phyloP scores from a whole-genome alignment of 805 yeast species.

The Zygosaccharomyces gambellarensis region DNA sequence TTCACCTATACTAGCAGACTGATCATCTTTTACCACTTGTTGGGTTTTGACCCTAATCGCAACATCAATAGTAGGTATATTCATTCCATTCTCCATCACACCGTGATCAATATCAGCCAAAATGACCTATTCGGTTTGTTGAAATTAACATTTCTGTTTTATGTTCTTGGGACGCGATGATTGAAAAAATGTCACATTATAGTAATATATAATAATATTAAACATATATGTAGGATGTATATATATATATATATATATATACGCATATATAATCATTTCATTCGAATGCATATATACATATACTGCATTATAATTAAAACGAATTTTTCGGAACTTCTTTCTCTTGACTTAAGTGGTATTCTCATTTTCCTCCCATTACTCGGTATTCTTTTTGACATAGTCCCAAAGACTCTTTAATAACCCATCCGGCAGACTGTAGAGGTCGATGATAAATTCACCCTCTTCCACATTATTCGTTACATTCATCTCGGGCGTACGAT shows the following conservation, averaged over 20 bases:
- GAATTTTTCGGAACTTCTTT: neutral
- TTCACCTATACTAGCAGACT: conserved; percentile 56
- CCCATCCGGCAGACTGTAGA: conserved; percentile 87
- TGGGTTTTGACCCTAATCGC: conserved; percentile 79
- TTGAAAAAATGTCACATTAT: neutral
- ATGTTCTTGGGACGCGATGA: neutral
- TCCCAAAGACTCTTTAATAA: conserved; percentile 92
- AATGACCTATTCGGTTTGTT: neutral
- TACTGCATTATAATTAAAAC: neutral
- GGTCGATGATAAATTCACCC: conserved; percentile 96
- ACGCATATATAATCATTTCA: neutral
- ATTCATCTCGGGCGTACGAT: conserved; percentile 90
- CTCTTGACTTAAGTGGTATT: neutral
- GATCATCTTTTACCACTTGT: conserved; percentile 71
- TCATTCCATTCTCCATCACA: conserved; percentile 2
- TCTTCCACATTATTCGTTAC: conserved; percentile 92
- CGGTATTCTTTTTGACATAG: conserved; percentile 70
- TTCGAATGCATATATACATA: neutral
- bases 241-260: neutral
- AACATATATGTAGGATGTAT: neutral
- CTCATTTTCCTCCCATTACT: conserved; percentile 13
- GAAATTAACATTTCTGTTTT: neutral
- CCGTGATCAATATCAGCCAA: neutral
- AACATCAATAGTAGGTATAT: conserved; percentile 50
- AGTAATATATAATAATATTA: neutral